Conservation (phyloP, 176 grass and related monocot species). For the Leersia perrieri region DNA sequence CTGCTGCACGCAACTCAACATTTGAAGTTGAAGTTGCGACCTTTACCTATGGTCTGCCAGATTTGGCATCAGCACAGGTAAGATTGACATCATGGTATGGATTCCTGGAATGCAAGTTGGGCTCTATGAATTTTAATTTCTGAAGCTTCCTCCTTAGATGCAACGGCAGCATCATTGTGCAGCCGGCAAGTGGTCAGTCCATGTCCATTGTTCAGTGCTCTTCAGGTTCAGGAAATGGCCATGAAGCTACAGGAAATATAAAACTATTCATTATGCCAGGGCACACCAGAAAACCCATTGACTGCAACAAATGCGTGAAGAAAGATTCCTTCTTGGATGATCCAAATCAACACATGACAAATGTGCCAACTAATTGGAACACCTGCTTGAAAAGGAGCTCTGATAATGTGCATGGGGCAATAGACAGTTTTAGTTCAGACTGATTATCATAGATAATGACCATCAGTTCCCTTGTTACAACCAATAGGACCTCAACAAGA, state of each 20-base stretch:
- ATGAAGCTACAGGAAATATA: not conserved
- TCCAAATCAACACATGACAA: conserved; percentile 12
- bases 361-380: not conserved
- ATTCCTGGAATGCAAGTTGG: not conserved
- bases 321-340: not conserved
- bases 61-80: conserved; percentile 28
- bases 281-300: not conserved
- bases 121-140: not conserved
- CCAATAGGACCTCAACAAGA: conserved; percentile 6
- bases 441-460: conserved; percentile 1
- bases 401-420: not conserved
- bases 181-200: conserved; percentile 25
- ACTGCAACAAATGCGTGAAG: not conserved
- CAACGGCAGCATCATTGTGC: not conserved
- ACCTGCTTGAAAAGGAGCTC: not conserved
- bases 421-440: conserved; percentile 2
- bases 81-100: conserved; percentile 29
- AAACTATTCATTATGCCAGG: not conserved
- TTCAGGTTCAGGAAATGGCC: not conserved
- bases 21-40: not conserved
- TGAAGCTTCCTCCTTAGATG: not conserved
- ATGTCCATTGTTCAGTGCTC: not conserved
- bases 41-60: not conserved
- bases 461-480: conserved; percentile 14
- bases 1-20: not conserved